phyloP scores from a whole-genome alignment of 768 basidiomycete species.

The Boletus rex-veris region DNA sequence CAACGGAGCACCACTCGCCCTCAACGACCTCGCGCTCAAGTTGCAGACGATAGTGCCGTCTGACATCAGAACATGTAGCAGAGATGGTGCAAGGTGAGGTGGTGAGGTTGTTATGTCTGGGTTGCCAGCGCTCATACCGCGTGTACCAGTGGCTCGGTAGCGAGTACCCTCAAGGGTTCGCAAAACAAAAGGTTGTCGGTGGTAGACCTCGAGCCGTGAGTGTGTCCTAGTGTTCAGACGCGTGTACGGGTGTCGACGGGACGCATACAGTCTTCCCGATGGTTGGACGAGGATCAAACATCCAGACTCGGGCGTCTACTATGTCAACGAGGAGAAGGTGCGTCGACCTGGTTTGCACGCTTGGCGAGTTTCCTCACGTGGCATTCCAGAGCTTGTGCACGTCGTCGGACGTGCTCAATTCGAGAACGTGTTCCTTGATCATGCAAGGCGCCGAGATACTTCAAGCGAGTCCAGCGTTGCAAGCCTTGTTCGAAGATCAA shows the following conservation, averaged over 20 bases:
- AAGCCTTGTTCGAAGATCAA: slow-evolving; percentile 6
- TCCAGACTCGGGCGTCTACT: slow-evolving; percentile 33
- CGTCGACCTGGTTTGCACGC: neutral
- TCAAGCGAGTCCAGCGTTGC: slow-evolving; percentile 1
- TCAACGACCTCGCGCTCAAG: neutral
- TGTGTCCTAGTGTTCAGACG: neutral
- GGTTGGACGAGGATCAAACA: slow-evolving; percentile 31
- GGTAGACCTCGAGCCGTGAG: slow-evolving; percentile 7
- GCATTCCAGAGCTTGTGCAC: slow-evolving; percentile 11
- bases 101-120: neutral
- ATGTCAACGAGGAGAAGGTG: slow-evolving; percentile 32
- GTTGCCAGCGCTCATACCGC: neutral
- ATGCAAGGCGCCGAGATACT: slow-evolving; percentile 12
- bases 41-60: slow-evolving; percentile 19
- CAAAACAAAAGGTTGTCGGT: slow-evolving; percentile 1
- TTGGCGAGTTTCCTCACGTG: neutral
- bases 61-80: neutral
- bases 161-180: slow-evolving; percentile 19
- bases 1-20: neutral
- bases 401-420: slow-evolving; percentile 7
- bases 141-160: neutral
- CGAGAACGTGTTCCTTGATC: slow-evolving; percentile 3
- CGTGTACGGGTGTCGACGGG: neutral
- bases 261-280: slow-evolving; percentile 3
- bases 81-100: slow-evolving; percentile 11